Percentiles rank a stretch among this genome's conserved stretches.
These are phyloP conservation scores for Candida succiphila DNA, from an alignment of 805 yeast species.

Conservation along the genomic window DNA sequence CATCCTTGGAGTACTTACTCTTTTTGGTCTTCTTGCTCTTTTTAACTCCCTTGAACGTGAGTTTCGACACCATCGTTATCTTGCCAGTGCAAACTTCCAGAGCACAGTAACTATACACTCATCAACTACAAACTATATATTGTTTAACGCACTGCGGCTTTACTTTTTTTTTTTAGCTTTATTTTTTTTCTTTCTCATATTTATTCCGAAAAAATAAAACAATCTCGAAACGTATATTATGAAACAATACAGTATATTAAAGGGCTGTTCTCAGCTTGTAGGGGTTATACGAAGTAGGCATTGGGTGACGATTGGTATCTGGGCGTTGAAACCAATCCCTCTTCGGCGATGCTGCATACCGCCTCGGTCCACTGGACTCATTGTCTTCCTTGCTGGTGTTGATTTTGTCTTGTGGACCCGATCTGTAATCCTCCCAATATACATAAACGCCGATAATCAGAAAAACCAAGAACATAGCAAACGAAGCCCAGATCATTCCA, in stretches of 20 bases:
- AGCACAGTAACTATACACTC: too few species aligned
- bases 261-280: too few species aligned
- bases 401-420: too few species aligned
- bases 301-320: neutral
- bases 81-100: too few species aligned
- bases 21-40: constrained; percentile 9
- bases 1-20: constrained; percentile 1
- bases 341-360: too few species aligned
- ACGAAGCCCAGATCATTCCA: constrained; percentile 53
- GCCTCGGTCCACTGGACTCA: too few species aligned
- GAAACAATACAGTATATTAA: too few species aligned
- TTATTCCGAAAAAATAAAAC: neutral
- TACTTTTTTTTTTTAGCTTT: neutral
- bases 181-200: neutral
- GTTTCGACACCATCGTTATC: constrained; percentile 20
- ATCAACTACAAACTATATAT: too few species aligned
- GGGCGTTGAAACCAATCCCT: too few species aligned
- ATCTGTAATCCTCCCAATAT: constrained; percentile 25
- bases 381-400: neutral
- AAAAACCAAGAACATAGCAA: constrained; percentile 34
- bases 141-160: too few species aligned
- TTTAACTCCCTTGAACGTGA: constrained; percentile 22
- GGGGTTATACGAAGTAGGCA: neutral
- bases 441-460: constrained; percentile 26
- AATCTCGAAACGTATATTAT: too few species aligned